phyloP scores from a whole-genome alignment of 192 early-diverging fungal species.

The Coemansia sp. region DNA sequence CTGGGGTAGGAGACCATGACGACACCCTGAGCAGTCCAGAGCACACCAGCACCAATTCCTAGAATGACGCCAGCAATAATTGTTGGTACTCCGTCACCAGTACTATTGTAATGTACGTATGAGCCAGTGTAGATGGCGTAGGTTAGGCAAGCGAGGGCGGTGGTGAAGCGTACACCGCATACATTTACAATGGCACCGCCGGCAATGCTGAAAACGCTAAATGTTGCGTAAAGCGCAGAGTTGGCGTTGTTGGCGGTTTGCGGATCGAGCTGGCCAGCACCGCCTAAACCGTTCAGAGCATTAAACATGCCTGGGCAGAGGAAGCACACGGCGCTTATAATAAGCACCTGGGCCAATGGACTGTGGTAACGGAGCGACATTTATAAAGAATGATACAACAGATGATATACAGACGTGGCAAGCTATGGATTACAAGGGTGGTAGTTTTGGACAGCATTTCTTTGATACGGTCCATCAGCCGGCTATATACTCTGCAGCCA shows the following conservation, averaged over 20 bases:
- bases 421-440: no score
- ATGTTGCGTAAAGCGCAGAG: slow-evolving; percentile 69
- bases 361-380: slow-evolving; percentile 51
- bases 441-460: no score
- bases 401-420: no score
- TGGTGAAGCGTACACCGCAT: slow-evolving; percentile 63
- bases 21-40: slow-evolving; percentile 66
- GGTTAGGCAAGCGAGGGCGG: slow-evolving; percentile 58
- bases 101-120: slow-evolving; percentile 61
- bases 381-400: no score
- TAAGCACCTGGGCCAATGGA: slow-evolving; percentile 62
- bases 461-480: no score
- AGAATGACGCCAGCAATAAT: slow-evolving; percentile 68
- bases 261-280: slow-evolving; percentile 60
- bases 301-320: slow-evolving; percentile 79
- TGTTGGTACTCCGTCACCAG: slow-evolving; percentile 56
- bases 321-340: slow-evolving; percentile 69
- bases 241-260: slow-evolving; percentile 64
- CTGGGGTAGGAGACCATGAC: slow-evolving; percentile 79
- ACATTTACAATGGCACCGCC: slow-evolving; percentile 79
- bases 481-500: no score
- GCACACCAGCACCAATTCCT: slow-evolving; percentile 72
- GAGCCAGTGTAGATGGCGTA: slow-evolving; percentile 75
- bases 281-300: slow-evolving; percentile 62
- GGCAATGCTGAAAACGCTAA: slow-evolving; percentile 68